Evolutionary conservation across 2,329 filamentous ascomycete species (phyloP).

Genomic region (Ophiostoma triangulosporum): DNA sequence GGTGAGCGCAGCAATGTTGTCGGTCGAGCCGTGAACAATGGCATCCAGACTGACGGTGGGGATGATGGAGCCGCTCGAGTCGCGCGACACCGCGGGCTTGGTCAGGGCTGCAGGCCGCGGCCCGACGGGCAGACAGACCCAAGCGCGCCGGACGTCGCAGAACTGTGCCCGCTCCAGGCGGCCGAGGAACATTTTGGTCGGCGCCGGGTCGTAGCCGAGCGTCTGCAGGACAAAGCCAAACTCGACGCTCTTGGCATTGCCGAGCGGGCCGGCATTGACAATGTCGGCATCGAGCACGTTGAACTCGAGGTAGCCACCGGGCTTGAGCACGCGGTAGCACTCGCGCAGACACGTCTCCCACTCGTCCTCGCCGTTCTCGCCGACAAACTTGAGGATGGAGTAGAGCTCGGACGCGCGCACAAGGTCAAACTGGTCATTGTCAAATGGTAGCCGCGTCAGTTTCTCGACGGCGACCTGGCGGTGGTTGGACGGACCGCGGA

Average conservation of each 20-base stretch:
- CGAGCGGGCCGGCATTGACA: conserved; percentile 66
- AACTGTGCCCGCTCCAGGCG: conserved; percentile 68
- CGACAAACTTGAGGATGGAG: conserved; percentile 62
- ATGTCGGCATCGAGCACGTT: conserved; percentile 81
- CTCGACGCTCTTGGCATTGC: conserved; percentile 74
- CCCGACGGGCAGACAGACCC: conserved; percentile 82
- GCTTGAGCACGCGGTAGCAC: conserved; percentile 83
- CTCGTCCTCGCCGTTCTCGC: conserved; percentile 61
- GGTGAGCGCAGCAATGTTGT: conserved; percentile 59
- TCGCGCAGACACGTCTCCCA: conserved; percentile 77
- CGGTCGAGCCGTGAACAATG: conserved; percentile 52
- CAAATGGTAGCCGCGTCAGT: conserved; percentile 73
- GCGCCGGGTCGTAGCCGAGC: conserved; percentile 74
- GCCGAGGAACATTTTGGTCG: conserved; percentile 67
- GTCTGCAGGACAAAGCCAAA: conserved; percentile 85
- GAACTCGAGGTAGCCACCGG: conserved; percentile 86
- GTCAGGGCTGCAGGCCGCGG: conserved; percentile 27
- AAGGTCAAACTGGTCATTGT: conserved; percentile 75
- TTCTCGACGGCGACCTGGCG: conserved; percentile 65
- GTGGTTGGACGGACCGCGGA: conserved; percentile 79
- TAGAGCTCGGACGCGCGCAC: conserved; percentile 82
- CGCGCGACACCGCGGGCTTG: conserved; percentile 21
- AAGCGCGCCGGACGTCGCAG: conserved; percentile 65
- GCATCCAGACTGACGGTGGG: conserved; percentile 45
- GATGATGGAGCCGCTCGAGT: conserved; percentile 25